Conservation (phyloP, 106 monocot species). For the Dactylorhiza incarnata region DNA sequence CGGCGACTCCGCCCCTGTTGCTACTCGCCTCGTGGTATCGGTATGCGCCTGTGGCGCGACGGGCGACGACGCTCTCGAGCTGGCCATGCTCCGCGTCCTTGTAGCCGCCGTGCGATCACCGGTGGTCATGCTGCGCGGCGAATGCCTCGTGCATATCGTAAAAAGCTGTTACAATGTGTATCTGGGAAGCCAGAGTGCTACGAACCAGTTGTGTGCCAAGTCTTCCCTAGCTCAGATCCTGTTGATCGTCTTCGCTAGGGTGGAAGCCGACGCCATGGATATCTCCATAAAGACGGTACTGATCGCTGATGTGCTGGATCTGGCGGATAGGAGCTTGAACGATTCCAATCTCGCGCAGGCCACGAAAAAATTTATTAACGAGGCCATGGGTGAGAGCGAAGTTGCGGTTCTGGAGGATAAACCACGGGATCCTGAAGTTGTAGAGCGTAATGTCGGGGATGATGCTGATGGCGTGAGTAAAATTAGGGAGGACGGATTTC, state of each 20-base stretch:
- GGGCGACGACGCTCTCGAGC: conserved; percentile 68
- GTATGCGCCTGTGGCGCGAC: conserved; percentile 31
- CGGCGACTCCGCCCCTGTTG: conserved; percentile 9
- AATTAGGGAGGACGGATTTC: conserved; percentile 80
- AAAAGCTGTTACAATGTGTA: conserved; percentile 90
- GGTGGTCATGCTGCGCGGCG: conserved; percentile 41
- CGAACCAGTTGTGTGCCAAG: conserved; percentile 80
- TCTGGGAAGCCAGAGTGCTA: conserved; percentile 56
- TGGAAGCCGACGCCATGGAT: conserved; percentile 47
- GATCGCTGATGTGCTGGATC: conserved; percentile 73
- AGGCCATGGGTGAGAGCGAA: conserved; percentile 52
- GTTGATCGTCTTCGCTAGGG: conserved; percentile 52
- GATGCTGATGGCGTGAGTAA: conserved; percentile 35
- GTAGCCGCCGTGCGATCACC: conserved; percentile 63
- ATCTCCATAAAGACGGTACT: conserved; percentile 40
- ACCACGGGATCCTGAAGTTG: background rate
- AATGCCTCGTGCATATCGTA: conserved; percentile 56
- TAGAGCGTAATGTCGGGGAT: conserved; percentile 9
- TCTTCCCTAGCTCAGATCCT: conserved; percentile 70
- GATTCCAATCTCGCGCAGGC: conserved; percentile 68
- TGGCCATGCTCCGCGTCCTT: conserved; percentile 53
- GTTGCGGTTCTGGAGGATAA: background rate
- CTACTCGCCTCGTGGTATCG: conserved; percentile 30
- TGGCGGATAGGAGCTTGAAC: conserved; percentile 74
- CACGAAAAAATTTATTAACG: conserved; percentile 78